phyloP scores from a whole-genome alignment of 768 basidiomycete species.

The Leccinum boreale region DNA sequence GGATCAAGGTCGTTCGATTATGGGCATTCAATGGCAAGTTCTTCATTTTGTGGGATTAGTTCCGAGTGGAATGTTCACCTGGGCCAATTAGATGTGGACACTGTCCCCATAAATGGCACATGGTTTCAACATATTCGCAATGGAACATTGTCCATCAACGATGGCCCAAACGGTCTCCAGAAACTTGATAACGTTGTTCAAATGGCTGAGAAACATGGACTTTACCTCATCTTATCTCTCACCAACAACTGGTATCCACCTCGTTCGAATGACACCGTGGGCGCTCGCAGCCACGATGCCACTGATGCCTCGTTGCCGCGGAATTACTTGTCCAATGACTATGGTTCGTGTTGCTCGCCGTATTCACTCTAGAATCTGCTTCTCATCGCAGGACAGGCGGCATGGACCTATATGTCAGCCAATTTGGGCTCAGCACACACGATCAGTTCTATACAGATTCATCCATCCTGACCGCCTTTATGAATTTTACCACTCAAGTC shows the following conservation, averaged over 20 bases:
- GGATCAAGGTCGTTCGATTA: conserved; percentile 57
- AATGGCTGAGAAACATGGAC: conserved; percentile 50
- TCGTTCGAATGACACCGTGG: conserved; percentile 23
- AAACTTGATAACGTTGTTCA: conserved; percentile 57
- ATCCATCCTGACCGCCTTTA: conserved; percentile 47
- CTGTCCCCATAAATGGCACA: conserved; percentile 52
- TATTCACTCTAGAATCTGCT: not conserved
- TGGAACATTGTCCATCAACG: conserved; percentile 53
- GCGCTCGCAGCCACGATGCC: conserved; percentile 20
- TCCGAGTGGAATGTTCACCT: conserved; percentile 7
- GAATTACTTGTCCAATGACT: conserved; percentile 60
- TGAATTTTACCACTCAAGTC: conserved; percentile 54
- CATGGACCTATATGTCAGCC: conserved; percentile 62
- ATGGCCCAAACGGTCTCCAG: conserved; percentile 59
- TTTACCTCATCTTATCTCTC: conserved; percentile 53
- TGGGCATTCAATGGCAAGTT: conserved; percentile 70
- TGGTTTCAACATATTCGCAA: conserved; percentile 65
- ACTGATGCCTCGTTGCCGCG: conserved; percentile 44
- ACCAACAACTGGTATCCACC: conserved; percentile 64
- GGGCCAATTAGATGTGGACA: conserved; percentile 42
- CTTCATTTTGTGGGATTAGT: not conserved
- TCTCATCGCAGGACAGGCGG: conserved; percentile 41
- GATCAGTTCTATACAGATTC: conserved; percentile 59
- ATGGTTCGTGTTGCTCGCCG: conserved; percentile 38
- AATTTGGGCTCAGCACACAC: conserved; percentile 41